Base-by-base conservation (phyloP, 2,329 filamentous ascomycete genomes). In the Curvularia eragrostidis region DNA sequence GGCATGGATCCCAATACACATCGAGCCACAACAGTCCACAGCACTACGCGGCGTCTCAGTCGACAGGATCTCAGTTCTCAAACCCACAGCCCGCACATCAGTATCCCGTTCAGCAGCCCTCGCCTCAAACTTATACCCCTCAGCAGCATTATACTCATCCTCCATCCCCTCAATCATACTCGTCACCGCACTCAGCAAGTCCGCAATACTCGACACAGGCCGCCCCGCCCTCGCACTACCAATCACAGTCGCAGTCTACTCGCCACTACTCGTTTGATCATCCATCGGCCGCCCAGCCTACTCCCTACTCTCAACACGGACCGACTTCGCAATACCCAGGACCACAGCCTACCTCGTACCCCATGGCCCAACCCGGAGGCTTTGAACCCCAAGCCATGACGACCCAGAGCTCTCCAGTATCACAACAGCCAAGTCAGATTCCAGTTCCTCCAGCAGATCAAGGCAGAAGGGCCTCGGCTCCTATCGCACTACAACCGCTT, bases 401-500 rank as follows among this genome's bases (percentile, higher is more conserved):
- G 3, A 52, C 66, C 9, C 67, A 67, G 49, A 64, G 28, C 38
- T 50, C 65, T 8, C 56, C 69, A 18, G 47, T 64, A 6, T 38
- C 52, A 24, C 62, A 64, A 43, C 65, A 63, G 12, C 56, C 63
- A 32, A 49, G 59, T 2, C 64, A 67, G 24, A 60, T 52, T 24
- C 54, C 66, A 18, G 50, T 61, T 28, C 48, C 57, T 8, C 69
- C 67, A 23, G 64, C 67, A 19, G 67, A 74, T 44, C 51, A 63
- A n/a, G 64, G 69, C 26, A 67, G 73, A 48, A 62, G 73, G 42
- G 62, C 72, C 21, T 76, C 73, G 12, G 71, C 72, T 41, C 72
- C 72, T 8, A 62, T 76, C 15, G 55, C 67, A 13, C 48, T 73
- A 42, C 71, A 71, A 48, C 48, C 64, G 1, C 73, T 73, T 46